Base-by-base conservation (phyloP, 805 yeast genomes). In the Candida tammaniensis region DNA sequence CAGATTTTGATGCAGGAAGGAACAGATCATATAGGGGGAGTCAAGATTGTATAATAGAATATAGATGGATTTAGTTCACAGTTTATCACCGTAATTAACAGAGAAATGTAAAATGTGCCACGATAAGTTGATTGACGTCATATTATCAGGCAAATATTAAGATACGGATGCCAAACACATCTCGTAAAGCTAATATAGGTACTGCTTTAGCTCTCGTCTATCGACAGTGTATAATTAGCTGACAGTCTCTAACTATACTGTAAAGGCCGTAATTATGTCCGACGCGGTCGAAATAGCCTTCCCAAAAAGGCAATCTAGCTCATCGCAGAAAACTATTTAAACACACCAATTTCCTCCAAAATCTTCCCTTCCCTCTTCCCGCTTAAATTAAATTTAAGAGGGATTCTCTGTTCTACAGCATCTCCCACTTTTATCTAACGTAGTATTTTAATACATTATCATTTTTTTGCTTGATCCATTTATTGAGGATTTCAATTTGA, bases 1-100 rank as follows among this genome's bases (percentile, higher is more conserved):
- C 86, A 80, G 31, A 53, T 85, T 14, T 58, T 89, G 57, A 79
- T 78, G 57, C 82, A 80, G 25, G 77, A 72, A 24, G 80, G 79
- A 9, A 37, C 52, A 24, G 53, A 55, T 5, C 71, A 68, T 33
- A 74, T 83, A 15, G 82, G 82, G 2, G 98, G 95, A 15, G 84
- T 89, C 4, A 91, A 91, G 59, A 71, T 80, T 17, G 74, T 75
- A 19, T 78, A 51, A 30, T 30, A 22, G 6, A 29, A n/a, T n/a
- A n/a, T n/a, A n/a, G n/a, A n/a, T n/a, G n/a, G n/a, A n/a, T n/a
- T n/a, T n/a, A n/a, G n/a, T n/a, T n/a, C n/a, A n/a, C n/a, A n/a
- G n/a, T n/a, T n/a, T n/a, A n/a, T n/a, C n/a, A n/a, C n/a, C n/a
- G n/a, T 20, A 21, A 22, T 15, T 7, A 14, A 15, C 15, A 5